Base-by-base conservation (phyloP, 805 yeast species). In the Metschnikowia picachoensis region DNA sequence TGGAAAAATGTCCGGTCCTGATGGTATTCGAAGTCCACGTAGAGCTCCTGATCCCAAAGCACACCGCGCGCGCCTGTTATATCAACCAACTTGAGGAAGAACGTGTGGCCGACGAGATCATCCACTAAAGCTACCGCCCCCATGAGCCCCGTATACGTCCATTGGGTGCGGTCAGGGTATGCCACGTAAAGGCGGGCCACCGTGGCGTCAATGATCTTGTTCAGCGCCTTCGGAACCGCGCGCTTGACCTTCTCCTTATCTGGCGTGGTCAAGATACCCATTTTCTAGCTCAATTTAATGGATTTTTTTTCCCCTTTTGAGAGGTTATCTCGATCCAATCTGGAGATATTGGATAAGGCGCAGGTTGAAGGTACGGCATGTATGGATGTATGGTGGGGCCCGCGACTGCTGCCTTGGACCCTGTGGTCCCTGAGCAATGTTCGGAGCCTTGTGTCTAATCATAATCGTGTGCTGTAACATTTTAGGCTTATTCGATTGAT, bases 1-100 rank as follows among this genome's bases (percentile, higher is more conserved):
- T 94, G 98, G 75, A 94, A 94, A 66, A 88, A 94, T 34, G 95
- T 82, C 30, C 99, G 78, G 65, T 94, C 99, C 65, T 94, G 98
- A 60, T 87, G 80, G 66, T 94, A 94, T 56, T 84, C 83, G 64
- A 94, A 90, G 58, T 87, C 85, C 11, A 88, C 83, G 59, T 87
- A 92, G 40, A 94, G 67, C 65, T 94, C 99, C 65, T 94, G 99
- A 65, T 94, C 99, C 99, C 99, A 94, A 0, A 94, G 54, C 0
- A 94, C 96, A 31, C 98, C 98, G 35, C 85, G 72, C 50, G 81
- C 78, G 7, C 95, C 96, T 33, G 73, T 60, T 30, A 92, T 81
- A 60, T 94, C 99, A 7, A 94, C 95, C 43, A 94, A 62, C 63
- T 94, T 94, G 38, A 94, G 73, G 64, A 90, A 94, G 60, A 87